These are phyloP conservation scores for Russula sp. DNA, from an alignment of 768 basidiomycete species.

Conservation along the genomic window DNA sequence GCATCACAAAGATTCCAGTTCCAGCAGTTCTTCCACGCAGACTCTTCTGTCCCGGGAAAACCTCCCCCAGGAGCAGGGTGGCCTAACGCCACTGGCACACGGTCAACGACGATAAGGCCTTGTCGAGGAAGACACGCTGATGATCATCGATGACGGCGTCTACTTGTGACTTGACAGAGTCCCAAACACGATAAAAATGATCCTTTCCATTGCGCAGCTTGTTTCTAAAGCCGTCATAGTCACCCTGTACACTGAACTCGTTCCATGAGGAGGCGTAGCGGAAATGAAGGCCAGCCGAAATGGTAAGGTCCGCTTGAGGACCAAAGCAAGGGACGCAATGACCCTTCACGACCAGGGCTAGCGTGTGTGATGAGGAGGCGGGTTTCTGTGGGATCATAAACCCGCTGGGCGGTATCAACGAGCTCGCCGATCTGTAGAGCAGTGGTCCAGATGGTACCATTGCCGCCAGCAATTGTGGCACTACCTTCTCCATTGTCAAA, in stretches of 20 bases:
- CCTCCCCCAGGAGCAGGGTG: slow-evolving; percentile 42
- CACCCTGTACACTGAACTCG: slow-evolving; percentile 89
- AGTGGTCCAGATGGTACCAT: slow-evolving; percentile 99
- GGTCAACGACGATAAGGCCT: slow-evolving; percentile 81
- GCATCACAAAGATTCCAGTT: slow-evolving; percentile 99
- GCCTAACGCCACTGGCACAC: slow-evolving; percentile 60
- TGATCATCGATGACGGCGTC: slow-evolving; percentile 88
- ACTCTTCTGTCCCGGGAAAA: slow-evolving; percentile 71
- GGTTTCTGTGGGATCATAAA: slow-evolving; percentile 90
- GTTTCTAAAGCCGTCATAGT: slow-evolving; percentile 81
- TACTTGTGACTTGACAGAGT: slow-evolving; percentile 86
- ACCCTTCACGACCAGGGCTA: slow-evolving; percentile 92
- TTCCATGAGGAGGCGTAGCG: slow-evolving; percentile 96
- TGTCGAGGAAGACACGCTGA: slow-evolving; percentile 83
- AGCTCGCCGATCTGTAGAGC: slow-evolving; percentile 97
- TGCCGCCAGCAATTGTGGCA: slow-evolving; percentile 97
- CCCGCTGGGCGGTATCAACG: slow-evolving; percentile 93
- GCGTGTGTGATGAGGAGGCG: slow-evolving; percentile 91
- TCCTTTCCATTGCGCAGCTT: slow-evolving; percentile 80
- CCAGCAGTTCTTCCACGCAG: slow-evolving; percentile 99
- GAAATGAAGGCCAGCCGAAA: slow-evolving; percentile 96
- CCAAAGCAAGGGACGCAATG: slow-evolving; percentile 83
- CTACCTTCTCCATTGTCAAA: slow-evolving; percentile 92
- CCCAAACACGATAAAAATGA: slow-evolving; percentile 90
- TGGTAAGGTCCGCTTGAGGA: slow-evolving; percentile 88